Percentiles rank a stretch among this genome's conserved stretches.
Conservation (phyloP, 306 rosid species). For the Erythrophleum fordii region DNA sequence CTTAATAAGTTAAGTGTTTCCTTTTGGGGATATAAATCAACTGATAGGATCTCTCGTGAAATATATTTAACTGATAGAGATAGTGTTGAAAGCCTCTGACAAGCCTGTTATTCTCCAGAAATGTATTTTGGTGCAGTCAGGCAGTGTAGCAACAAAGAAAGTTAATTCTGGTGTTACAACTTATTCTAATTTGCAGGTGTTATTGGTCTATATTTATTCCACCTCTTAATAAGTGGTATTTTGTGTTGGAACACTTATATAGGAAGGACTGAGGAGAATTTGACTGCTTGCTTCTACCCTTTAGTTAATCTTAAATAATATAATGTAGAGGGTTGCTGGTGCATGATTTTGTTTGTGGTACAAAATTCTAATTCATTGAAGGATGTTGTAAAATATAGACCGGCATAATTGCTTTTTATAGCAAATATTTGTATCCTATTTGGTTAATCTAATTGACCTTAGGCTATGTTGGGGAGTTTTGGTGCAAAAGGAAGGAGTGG, state of each 20-base stretch:
- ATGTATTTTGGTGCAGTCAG: background rate
- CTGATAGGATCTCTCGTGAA: background rate
- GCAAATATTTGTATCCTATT: background rate
- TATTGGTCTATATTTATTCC: background rate
- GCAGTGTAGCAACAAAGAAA: background rate
- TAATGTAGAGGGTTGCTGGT: background rate
- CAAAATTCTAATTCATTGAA: background rate
- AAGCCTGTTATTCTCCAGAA: background rate
- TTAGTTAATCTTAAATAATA: background rate
- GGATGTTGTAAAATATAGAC: conserved; percentile 19
- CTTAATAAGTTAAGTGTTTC: background rate
- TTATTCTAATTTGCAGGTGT: background rate
- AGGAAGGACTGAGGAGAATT: background rate
- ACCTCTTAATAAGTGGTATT: background rate
- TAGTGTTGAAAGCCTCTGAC: background rate
- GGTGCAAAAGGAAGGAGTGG: background rate
- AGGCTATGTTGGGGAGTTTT: background rate
- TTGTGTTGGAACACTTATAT: background rate
- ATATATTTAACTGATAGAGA: background rate
- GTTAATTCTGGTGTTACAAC: background rate
- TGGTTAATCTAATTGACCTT: conserved; percentile 8
- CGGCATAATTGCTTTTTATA: background rate
- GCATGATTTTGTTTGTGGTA: conserved; percentile 6
- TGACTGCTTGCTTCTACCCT: background rate
- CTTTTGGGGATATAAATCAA: background rate